Evolutionary conservation across 768 basidiomycete genomes (phyloP).

Genomic region (Lyophyllum semitale): DNA sequence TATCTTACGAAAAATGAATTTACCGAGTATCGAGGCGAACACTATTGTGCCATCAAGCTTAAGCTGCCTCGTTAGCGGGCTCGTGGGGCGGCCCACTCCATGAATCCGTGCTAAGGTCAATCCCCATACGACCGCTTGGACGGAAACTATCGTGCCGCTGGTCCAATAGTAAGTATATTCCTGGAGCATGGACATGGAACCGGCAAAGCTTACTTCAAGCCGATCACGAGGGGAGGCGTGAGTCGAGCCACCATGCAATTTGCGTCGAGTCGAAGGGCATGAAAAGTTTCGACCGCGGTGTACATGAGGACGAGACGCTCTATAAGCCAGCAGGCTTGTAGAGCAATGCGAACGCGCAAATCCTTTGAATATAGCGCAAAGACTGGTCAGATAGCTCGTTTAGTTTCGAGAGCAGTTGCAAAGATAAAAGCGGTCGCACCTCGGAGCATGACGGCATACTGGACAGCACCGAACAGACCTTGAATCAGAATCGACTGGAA

Average conservation of each 20-base stretch:
- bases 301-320: too few relatives aligned
- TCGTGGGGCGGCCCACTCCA: neutral
- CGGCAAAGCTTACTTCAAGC: too few relatives aligned
- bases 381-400: neutral
- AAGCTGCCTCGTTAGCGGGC: neutral
- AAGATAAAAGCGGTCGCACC: neutral
- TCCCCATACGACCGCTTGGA: neutral
- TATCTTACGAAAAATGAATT: neutral
- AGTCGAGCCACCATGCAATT: too few relatives aligned
- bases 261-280: too few relatives aligned
- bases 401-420: neutral
- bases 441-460: neutral
- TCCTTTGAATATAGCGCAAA: too few relatives aligned
- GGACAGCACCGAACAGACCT: neutral
- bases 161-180: too few relatives aligned
- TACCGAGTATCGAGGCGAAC: neutral
- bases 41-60: neutral
- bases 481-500: neutral
- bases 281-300: too few relatives aligned
- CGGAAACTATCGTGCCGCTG: too few relatives aligned
- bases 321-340: too few relatives aligned
- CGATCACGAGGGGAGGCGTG: too few relatives aligned
- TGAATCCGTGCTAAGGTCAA: conserved; percentile 2
- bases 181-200: too few relatives aligned
- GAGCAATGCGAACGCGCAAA: too few relatives aligned